Conservation (phyloP, 768 basidiomycete genomes). For the Mycena capillaripes region DNA sequence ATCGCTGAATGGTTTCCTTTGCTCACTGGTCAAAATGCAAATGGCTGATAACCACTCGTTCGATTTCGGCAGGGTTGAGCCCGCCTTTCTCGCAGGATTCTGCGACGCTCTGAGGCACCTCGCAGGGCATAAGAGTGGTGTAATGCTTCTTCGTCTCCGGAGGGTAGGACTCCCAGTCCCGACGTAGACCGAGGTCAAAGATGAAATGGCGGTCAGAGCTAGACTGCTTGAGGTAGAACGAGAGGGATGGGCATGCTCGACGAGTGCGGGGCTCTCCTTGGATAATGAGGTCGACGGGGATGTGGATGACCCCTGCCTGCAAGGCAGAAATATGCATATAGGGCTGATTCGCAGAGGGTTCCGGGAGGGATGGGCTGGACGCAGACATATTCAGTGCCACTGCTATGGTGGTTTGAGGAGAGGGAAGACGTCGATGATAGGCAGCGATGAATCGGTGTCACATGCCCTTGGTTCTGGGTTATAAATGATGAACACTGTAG, state of each 20-base stretch:
- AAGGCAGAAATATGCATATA: conserved; percentile 70
- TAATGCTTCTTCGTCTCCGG: conserved; percentile 44
- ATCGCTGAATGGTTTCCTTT: too few relatives aligned
- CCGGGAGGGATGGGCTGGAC: conserved; percentile 48
- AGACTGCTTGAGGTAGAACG: conserved; percentile 68
- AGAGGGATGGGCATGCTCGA: conserved; percentile 58
- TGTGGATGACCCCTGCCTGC: conserved; percentile 60
- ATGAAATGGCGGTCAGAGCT: conserved; percentile 53
- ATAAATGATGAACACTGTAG: too few relatives aligned
- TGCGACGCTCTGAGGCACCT: conserved; percentile 55
- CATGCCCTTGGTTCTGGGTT: too few relatives aligned
- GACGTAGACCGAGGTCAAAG: conserved; percentile 71
- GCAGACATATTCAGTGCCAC: too few relatives aligned
- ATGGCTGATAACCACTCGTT: conserved; percentile 64
- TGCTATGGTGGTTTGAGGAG: too few relatives aligned
- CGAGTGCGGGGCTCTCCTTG: conserved; percentile 46
- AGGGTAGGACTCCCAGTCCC: conserved; percentile 59
- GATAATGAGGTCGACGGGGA: conserved; percentile 55
- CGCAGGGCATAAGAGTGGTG: conserved; percentile 19
- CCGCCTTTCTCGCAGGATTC: conserved; percentile 68
- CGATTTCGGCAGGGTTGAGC: conserved; percentile 56
- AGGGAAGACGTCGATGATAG: too few relatives aligned
- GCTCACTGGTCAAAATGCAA: conserved; percentile 64
- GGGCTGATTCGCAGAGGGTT: conserved; percentile 57
- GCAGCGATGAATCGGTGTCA: too few relatives aligned